These are phyloP conservation scores for Neurospora sp. DNA, from an alignment of 2,329 filamentous ascomycete genomes.

Conservation along the genomic window DNA sequence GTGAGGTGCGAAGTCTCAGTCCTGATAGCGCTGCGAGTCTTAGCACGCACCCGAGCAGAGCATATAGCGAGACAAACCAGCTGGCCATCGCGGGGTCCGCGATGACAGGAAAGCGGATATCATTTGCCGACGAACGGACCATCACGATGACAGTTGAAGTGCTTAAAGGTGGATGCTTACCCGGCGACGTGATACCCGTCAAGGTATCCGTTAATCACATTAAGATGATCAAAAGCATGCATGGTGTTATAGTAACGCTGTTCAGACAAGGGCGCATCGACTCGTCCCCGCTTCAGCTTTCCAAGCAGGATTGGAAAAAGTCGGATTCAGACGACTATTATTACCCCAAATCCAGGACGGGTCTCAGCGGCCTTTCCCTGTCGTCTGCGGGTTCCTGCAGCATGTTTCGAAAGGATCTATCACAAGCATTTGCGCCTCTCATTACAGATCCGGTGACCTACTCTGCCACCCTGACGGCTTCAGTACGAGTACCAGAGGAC, in stretches of 20 bases:
- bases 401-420: conserved; percentile 90
- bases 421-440: conserved; percentile 78
- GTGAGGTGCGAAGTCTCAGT: conserved; percentile 56
- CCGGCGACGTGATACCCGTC: conserved; percentile 74
- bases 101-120: conserved; percentile 25
- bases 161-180: conserved; percentile 70
- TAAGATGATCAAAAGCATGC: conserved; percentile 80
- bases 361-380: conserved; percentile 75
- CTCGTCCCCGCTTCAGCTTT: conserved; percentile 46
- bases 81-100: conserved; percentile 32
- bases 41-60: conserved; percentile 50
- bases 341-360: conserved; percentile 79
- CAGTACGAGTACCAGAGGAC: conserved; percentile 79
- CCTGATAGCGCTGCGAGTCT: conserved; percentile 60
- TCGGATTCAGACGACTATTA: conserved; percentile 49
- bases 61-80: conserved; percentile 28
- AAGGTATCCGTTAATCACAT: conserved; percentile 78
- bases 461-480: conserved; percentile 69
- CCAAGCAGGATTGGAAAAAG: conserved; percentile 48
- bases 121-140: conserved; percentile 54
- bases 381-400: conserved; percentile 80
- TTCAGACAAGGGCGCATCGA: conserved; percentile 89
- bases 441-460: conserved; percentile 76
- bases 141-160: conserved; percentile 83
- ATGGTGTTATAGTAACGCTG: conserved; percentile 85